Percentiles rank a stretch among this genome's conserved stretches.
These are phyloP conservation scores for Coemansia asiatica DNA, from an alignment of 192 early-diverging fungal species.

Conservation along the genomic window DNA sequence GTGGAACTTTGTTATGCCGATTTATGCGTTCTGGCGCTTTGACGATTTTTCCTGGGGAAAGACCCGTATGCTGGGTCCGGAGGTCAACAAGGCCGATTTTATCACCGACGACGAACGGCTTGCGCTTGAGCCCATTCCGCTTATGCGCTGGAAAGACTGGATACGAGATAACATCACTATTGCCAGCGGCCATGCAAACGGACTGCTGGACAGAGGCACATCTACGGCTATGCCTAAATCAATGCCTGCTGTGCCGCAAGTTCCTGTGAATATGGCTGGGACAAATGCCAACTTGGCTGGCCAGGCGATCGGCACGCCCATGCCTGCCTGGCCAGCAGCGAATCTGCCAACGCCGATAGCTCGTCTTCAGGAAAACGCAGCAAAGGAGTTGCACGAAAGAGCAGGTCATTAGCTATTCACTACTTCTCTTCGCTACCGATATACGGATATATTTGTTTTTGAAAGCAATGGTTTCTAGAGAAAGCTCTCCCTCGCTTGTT, in stretches of 20 bases:
- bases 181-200: background rate
- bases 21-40: conserved; percentile 94
- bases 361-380: conserved; percentile 2
- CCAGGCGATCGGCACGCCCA: background rate
- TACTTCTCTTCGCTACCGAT: background rate
- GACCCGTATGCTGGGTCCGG: conserved; percentile 65
- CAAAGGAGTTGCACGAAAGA: background rate
- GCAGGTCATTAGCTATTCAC: background rate
- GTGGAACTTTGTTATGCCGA: conserved; percentile 95
- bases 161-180: conserved; percentile 26
- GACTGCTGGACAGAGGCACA: background rate
- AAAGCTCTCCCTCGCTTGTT: too few species aligned
- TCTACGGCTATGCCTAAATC: background rate
- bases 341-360: conserved; percentile 8
- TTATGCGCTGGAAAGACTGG: conserved; percentile 55
- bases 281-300: background rate
- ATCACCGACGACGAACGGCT: conserved; percentile 48
- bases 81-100: conserved; percentile 56
- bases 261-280: background rate
- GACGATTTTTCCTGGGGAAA: conserved; percentile 91
- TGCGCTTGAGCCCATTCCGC: conserved; percentile 47
- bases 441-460: background rate
- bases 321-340: background rate
- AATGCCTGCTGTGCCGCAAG: background rate
- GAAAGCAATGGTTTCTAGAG: too few species aligned